Base-by-base conservation (phyloP, 768 basidiomycete genomes). In the Mycena venus region DNA sequence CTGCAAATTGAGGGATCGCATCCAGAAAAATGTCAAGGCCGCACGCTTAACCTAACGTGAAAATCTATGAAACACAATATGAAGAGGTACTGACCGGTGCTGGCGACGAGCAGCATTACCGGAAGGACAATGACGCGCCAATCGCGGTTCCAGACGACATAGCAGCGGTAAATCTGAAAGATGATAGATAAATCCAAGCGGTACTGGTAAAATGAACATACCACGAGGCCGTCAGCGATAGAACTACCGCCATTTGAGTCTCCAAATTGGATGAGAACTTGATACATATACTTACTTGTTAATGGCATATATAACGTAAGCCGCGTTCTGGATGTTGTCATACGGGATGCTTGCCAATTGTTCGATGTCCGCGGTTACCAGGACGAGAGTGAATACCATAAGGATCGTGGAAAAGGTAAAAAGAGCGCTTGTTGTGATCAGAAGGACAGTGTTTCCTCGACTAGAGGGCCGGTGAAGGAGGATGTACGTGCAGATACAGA, bases 91-190 rank as follows among this genome's bases (percentile, higher is more conserved):
- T 70, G 73, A 83, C 83, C 78, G 47, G 78, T 76, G 55, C 80
- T 79, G 61, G 75, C 74, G 31, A 84, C 42, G 29, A 83, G 72
- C 51, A 81, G 34, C 21, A 81, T 70, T 60, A 78, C 78, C 19
- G 82, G 81, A 17, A 81, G 51, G 61, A 81, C 51, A 61, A 84
- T 77, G 67, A 83, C 72, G 25, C 79, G 78, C 63, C 79, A 79
- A 70, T 80, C 80, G 60, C 76, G 74, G 68, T 80, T 80, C 83
- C 83, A 84, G 31, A 83, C 73, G 29, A 78, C 56, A 71, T 81
- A 79, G 75, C 83, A 84, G 60, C 83, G 83, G 70, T 84, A 83
- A 65, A 83, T 84, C 82, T 84, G 65, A 27, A 42, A 58, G 23
- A 58, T 9, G 9, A 17, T 14, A n/a, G 25, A 42, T 47, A 27